These are phyloP conservation scores for Mycosphaerella arachidis DNA, from an alignment of 2,329 filamentous ascomycete species.

Conservation along the genomic window DNA sequence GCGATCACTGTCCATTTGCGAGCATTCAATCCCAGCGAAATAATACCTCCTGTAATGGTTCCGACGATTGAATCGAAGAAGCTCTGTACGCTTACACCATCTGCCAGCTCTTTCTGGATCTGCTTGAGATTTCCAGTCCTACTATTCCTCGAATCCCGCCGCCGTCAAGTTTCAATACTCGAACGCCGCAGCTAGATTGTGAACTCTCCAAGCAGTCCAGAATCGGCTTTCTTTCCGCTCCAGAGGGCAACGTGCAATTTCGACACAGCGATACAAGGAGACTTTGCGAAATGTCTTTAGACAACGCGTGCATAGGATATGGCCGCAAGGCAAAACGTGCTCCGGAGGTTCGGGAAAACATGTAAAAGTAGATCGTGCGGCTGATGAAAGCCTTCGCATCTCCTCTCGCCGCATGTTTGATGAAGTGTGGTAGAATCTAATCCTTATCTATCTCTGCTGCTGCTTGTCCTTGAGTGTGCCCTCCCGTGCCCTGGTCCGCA, in stretches of 20 bases:
- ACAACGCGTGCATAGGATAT: slow-evolving; percentile 40
- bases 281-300: slow-evolving; percentile 29
- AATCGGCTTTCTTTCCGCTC: slow-evolving; percentile 1
- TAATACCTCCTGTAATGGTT: slow-evolving; percentile 32
- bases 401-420: not conserved
- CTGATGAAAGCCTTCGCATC: slow-evolving; percentile 28
- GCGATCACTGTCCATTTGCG: slow-evolving; percentile 23
- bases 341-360: slow-evolving; percentile 40
- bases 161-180: slow-evolving; percentile 38
- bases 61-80: slow-evolving; percentile 47
- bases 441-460: not conserved
- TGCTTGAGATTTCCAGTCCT: slow-evolving; percentile 35
- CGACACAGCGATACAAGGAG: not conserved
- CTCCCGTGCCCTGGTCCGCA: not conserved
- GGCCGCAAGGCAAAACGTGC: slow-evolving; percentile 41
- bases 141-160: slow-evolving; percentile 44
- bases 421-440: not conserved
- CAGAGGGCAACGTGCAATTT: slow-evolving; percentile 27
- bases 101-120: slow-evolving; percentile 36
- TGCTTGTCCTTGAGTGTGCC: not conserved
- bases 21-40: slow-evolving; percentile 28
- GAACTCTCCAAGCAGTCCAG: not conserved
- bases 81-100: slow-evolving; percentile 34
- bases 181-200: slow-evolving; percentile 31
- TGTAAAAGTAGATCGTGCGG: slow-evolving; percentile 43